These are phyloP conservation scores for Lepidium campestre DNA, from an alignment of 441 rosid species.

Conservation along the genomic window DNA sequence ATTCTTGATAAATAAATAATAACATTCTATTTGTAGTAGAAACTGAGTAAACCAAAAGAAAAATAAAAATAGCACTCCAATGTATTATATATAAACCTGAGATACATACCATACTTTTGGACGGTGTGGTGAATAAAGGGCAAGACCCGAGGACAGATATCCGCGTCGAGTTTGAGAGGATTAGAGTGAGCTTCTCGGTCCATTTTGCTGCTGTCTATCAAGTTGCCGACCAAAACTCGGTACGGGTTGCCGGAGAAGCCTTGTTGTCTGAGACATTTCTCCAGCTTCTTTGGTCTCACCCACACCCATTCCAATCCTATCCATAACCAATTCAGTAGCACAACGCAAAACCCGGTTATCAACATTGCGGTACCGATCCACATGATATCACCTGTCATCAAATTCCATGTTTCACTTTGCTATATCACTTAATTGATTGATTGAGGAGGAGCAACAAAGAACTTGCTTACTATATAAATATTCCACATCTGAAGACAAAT, in stretches of 20 bases:
- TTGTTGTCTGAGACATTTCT: constrained; percentile 4
- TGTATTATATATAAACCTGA: no score
- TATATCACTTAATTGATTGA: no score
- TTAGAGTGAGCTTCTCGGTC: not conserved
- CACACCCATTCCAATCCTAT: constrained; percentile 7
- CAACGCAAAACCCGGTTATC: not conserved
- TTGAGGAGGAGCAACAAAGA: no score
- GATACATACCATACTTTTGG: constrained; percentile 1
- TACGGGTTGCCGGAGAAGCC: constrained; percentile 17
- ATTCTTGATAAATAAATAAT: no score
- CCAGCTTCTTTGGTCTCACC: constrained; percentile 23
- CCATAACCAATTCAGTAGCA: not conserved
- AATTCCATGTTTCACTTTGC: no score
- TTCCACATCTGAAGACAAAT: no score
- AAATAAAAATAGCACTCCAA: no score
- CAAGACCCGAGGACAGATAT: not conserved
- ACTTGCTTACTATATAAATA: no score
- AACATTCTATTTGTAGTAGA: no score
- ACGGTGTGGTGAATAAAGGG: constrained; percentile 8
- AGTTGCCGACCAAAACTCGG: constrained; percentile 10
- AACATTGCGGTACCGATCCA: not conserved
- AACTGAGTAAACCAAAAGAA: no score
- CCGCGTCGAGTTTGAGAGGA: constrained; percentile 8
- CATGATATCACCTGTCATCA: not conserved
- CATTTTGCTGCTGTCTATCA: constrained; percentile 1